Evolutionary conservation across 108 stramenopile species (phyloP).

Genomic region (Nitzschia sp.): DNA sequence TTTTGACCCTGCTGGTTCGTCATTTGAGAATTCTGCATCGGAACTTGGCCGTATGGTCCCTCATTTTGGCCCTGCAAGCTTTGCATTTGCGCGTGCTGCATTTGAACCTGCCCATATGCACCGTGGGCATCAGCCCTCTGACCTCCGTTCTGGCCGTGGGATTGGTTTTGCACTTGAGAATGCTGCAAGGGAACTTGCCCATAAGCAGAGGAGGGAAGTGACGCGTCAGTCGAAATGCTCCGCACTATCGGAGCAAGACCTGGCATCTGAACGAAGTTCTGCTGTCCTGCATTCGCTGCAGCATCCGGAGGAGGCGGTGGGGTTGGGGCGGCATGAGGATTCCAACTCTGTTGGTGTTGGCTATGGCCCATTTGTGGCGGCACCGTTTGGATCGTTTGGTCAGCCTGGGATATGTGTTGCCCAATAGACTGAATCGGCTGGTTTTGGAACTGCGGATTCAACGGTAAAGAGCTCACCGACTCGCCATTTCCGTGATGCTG

Average conservation of each 20-base stretch:
- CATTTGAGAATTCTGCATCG: conserved; percentile 26
- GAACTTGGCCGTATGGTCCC: conserved; percentile 25
- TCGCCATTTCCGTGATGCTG: conserved; percentile 19
- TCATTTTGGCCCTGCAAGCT: conserved; percentile 23
- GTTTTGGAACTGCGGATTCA: conserved; percentile 5
- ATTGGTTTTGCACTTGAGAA: conserved; percentile 29
- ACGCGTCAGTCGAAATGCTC: neutral
- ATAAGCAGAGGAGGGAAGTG: neutral
- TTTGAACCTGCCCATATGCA: conserved; percentile 25
- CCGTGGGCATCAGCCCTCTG: conserved; percentile 18
- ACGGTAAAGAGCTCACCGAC: conserved; percentile 23
- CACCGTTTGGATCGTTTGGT: conserved; percentile 11
- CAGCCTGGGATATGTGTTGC: conserved; percentile 10
- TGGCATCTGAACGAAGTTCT: too few species aligned
- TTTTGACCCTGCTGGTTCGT: too few species aligned
- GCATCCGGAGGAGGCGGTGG: neutral
- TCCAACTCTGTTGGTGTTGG: neutral
- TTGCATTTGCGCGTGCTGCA: conserved; percentile 28
- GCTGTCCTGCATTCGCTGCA: neutral
- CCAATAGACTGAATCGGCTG: conserved; percentile 20
- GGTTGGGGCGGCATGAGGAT: neutral
- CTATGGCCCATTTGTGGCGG: neutral
- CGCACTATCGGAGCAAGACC: neutral
- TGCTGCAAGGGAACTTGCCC: conserved; percentile 16
- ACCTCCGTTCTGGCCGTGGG: conserved; percentile 22